A percentile compares a stretch with the other conserved stretches of the same genome.
phyloP scores from a whole-genome alignment of 164 flowering plant genomes.

The Berberis thunbergii region DNA sequence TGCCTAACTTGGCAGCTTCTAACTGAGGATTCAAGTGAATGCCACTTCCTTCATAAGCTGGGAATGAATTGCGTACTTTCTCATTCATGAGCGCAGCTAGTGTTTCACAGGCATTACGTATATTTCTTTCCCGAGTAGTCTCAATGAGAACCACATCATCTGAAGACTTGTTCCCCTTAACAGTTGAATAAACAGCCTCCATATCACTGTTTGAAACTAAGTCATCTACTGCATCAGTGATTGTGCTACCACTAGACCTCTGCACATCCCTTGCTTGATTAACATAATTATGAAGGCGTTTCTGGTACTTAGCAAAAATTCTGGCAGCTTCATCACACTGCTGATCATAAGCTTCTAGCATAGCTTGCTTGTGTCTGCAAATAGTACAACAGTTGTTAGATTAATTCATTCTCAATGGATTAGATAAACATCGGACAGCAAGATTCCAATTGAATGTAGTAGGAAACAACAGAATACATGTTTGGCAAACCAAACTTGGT shows the following conservation, averaged over 20 bases:
- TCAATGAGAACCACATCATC: constrained; percentile 86
- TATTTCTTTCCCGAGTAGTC: constrained; percentile 68
- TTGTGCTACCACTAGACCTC: constrained; percentile 37
- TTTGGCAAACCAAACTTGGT: too few relatives aligned
- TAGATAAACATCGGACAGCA: too few relatives aligned
- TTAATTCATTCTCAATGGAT: too few relatives aligned
- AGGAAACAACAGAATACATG: too few relatives aligned
- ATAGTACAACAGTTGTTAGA: too few relatives aligned
- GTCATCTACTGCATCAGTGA: constrained; percentile 42
- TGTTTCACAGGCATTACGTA: constrained; percentile 78
- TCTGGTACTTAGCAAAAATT: constrained; percentile 92
- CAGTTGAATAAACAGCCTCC: constrained; percentile 71
- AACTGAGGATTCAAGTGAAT: constrained; percentile 63
- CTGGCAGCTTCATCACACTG: constrained; percentile 96
- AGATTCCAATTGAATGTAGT: too few relatives aligned
- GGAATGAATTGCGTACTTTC: constrained; percentile 59
- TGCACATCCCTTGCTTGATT: constrained; percentile 85
- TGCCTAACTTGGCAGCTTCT: constrained; percentile 73
- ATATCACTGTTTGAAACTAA: constrained; percentile 41
- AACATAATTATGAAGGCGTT: constrained; percentile 63
- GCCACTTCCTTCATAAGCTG: constrained; percentile 87
- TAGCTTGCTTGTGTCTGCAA: constrained; percentile 89
- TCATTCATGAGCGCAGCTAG: constrained; percentile 66
- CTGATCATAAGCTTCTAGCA: constrained; percentile 82
- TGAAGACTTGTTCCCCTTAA: constrained; percentile 63